phyloP scores from a whole-genome alignment of 805 yeast genomes.

The Torulaspora quercuum region DNA sequence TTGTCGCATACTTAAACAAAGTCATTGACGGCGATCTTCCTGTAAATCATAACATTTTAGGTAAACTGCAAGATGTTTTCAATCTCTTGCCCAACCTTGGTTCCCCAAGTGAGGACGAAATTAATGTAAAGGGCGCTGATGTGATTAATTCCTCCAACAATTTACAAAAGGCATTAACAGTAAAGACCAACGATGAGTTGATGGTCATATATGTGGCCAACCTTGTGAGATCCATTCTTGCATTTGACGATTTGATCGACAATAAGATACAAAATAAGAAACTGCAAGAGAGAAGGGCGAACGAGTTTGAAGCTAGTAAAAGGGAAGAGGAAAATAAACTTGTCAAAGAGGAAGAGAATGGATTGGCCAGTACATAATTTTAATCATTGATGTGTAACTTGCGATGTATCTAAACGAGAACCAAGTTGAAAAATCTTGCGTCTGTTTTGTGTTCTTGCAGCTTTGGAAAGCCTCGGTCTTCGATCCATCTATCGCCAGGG shows the following conservation, averaged over 20 bases:
- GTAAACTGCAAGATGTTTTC: conserved; percentile 91
- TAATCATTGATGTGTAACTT: conserved; percentile 1
- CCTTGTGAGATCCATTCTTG: conserved; percentile 87
- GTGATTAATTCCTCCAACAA: conserved; percentile 43
- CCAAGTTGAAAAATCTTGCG: no score
- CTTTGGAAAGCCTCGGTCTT: no score
- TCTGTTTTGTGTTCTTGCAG: no score
- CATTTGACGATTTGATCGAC: conserved; percentile 94
- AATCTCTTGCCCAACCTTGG: conserved; percentile 82
- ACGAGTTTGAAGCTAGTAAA: conserved; percentile 41
- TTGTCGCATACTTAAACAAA: conserved; percentile 70
- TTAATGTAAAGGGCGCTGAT: conserved; percentile 27
- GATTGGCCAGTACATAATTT: conserved; percentile 10
- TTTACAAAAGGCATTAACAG: conserved; percentile 75
- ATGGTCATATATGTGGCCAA: conserved; percentile 91
- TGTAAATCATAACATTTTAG: conserved; percentile 83
- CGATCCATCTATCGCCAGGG: no score
- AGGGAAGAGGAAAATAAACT: conserved; percentile 35
- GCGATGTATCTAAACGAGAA: no score
- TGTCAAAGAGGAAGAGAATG: conserved; percentile 33
- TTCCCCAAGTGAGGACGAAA: conserved; percentile 37
- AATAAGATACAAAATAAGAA: conserved; percentile 84
- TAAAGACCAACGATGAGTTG: conserved; percentile 92
- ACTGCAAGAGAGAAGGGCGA: conserved; percentile 34
- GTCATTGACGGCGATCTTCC: conserved; percentile 73